phyloP scores from a whole-genome alignment of 495 filamentous ascomycete species.

The Pseudevernia furfuracea region DNA sequence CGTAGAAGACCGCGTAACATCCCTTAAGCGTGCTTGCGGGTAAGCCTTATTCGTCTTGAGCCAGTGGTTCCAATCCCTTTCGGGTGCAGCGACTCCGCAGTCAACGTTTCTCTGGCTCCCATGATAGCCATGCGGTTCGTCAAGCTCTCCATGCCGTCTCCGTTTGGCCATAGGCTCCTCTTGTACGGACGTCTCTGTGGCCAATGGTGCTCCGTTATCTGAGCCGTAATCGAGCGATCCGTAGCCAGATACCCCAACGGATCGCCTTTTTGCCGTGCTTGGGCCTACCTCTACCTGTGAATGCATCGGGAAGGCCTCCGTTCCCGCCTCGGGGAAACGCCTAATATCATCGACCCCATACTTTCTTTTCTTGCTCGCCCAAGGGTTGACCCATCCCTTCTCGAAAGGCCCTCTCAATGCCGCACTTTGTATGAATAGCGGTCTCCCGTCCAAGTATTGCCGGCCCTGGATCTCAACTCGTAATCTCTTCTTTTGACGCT shows the following conservation, averaged over 20 bases:
- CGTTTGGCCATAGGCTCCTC: conserved; percentile 8
- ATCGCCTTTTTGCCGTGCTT: conserved; percentile 4
- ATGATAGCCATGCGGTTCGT: background rate
- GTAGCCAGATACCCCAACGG: background rate
- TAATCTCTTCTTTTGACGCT: conserved; percentile 43
- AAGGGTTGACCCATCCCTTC: conserved; percentile 58
- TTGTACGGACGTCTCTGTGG: background rate
- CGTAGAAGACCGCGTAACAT: conserved; percentile 6
- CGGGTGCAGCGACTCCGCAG: background rate
- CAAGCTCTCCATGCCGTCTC: background rate
- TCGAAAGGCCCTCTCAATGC: conserved; percentile 57
- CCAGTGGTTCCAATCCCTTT: background rate
- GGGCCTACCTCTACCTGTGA: background rate
- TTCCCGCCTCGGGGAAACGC: background rate
- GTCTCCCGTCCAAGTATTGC: conserved; percentile 50
- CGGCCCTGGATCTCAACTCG: conserved; percentile 53
- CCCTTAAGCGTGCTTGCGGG: background rate
- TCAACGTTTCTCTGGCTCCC: background rate
- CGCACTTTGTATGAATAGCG: conserved; percentile 54
- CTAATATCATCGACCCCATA: background rate
- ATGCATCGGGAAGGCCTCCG: background rate
- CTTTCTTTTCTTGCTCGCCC: conserved; percentile 34
- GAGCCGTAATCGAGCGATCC: background rate
- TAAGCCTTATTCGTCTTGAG: conserved; percentile 12
- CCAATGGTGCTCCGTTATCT: background rate